Percentiles rank a stretch among this genome's conserved stretches.
phyloP scores from a whole-genome alignment of 2,329 filamentous ascomycete genomes.

The Dichotomopilus funicola region DNA sequence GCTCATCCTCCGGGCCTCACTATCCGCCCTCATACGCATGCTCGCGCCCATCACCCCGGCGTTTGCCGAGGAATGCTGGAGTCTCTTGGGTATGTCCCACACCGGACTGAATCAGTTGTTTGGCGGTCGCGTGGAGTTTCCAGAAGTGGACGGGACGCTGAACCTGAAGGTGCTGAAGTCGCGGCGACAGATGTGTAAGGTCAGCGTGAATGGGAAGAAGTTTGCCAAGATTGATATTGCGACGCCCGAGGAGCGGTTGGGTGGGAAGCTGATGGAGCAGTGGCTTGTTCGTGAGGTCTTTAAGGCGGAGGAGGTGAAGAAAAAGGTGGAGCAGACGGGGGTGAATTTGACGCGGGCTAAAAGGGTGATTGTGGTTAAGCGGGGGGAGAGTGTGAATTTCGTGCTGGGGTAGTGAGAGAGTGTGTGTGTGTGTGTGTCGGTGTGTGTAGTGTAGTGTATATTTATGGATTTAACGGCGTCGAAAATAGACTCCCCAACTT shows the following conservation, averaged over 20 bases:
- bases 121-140: conserved; percentile 47
- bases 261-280: conserved; percentile 41
- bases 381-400: conserved; percentile 68
- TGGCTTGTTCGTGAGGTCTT: conserved; percentile 60
- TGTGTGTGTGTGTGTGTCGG: not conserved
- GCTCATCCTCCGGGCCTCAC: conserved; percentile 42
- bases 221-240: conserved; percentile 62
- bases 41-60: conserved; percentile 75
- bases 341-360: conserved; percentile 47
- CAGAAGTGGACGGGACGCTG: conserved; percentile 45
- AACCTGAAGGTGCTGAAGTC: conserved; percentile 43
- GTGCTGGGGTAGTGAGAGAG: conserved; percentile 41
- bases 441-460: not conserved
- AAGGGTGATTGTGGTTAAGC: conserved; percentile 59
- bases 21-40: conserved; percentile 58
- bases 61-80: conserved; percentile 76
- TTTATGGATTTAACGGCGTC: not conserved
- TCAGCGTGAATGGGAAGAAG: conserved; percentile 76
- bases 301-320: conserved; percentile 52
- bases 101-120: conserved; percentile 31
- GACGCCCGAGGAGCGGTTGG: conserved; percentile 37
- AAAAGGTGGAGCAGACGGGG: conserved; percentile 44
- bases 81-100: conserved; percentile 39
- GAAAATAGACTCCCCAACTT: no score
- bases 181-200: conserved; percentile 50